A percentile compares a stretch with the other conserved stretches of the same genome.
Evolutionary conservation across 352 stramenopile genomes (phyloP).

Genomic region (Stephanocyclus meneghinianus): DNA sequence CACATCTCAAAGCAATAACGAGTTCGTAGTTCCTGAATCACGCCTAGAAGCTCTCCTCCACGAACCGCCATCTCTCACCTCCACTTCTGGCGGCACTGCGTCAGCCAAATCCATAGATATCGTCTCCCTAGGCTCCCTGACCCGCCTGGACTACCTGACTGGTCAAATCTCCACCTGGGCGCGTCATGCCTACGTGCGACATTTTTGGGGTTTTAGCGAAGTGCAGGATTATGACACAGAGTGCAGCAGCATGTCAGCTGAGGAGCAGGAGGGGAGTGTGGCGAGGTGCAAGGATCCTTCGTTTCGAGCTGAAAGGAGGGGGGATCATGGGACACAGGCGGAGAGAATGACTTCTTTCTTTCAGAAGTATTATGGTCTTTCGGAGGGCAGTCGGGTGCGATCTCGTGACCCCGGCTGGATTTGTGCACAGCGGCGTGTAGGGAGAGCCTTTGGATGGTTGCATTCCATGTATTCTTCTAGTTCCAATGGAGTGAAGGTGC

Average conservation of each 20-base stretch:
- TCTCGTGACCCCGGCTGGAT: neutral
- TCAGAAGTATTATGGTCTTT: neutral
- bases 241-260: conserved; percentile 9
- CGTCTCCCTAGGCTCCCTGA: conserved; percentile 15
- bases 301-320: too few species aligned
- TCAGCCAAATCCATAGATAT: conserved; percentile 11
- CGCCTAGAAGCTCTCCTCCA: neutral
- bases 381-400: neutral
- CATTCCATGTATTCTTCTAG: neutral
- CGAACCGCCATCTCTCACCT: neutral
- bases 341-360: neutral
- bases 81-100: neutral
- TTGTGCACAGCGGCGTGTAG: conserved; percentile 2
- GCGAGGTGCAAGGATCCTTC: neutral
- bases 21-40: neutral
- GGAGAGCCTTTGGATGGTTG: conserved; percentile 5
- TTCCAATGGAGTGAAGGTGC: neutral
- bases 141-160: conserved; percentile 20
- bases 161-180: conserved; percentile 40
- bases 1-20: too few species aligned
- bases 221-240: conserved; percentile 17
- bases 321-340: too few species aligned
- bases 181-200: conserved; percentile 11
- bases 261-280: neutral
- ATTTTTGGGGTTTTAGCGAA: conserved; percentile 42